Evolutionary conservation across 768 basidiomycete species (phyloP).

Genomic region (Macrolepiota dolichaula): DNA sequence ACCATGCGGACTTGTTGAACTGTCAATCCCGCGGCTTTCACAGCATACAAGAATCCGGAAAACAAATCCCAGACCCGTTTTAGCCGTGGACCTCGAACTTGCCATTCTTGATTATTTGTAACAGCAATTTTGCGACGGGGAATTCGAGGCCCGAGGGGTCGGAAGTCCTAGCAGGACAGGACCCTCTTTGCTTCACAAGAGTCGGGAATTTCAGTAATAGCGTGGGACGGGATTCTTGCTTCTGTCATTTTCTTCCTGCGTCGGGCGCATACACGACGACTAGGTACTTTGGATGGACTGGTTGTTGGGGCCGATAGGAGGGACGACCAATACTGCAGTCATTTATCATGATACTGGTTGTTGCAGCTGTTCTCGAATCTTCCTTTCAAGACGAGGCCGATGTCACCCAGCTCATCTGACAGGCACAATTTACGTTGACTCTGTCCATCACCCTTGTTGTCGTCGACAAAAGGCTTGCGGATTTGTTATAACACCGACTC

Average conservation of each 20-base stretch:
- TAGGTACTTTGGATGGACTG: constrained; percentile 38
- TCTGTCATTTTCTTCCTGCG: background rate
- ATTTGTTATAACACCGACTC: background rate
- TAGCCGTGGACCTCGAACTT: constrained; percentile 16
- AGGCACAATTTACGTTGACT: background rate
- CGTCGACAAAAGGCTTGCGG: background rate
- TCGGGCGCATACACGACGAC: background rate
- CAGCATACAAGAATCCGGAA: no score
- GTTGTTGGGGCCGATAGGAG: constrained; percentile 20
- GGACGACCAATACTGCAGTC: constrained; percentile 5
- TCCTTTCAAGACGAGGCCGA: background rate
- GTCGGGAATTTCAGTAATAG: constrained; percentile 27
- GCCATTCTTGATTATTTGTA: no score
- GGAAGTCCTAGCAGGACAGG: no score
- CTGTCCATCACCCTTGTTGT: background rate
- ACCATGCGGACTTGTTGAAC: constrained; percentile 19
- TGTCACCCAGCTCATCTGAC: background rate
- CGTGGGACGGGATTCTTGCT: constrained; percentile 32
- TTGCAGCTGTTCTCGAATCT: no score
- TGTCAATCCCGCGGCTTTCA: background rate
- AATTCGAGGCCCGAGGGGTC: no score
- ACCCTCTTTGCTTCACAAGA: no score
- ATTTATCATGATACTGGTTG: background rate
- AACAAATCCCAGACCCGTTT: no score
- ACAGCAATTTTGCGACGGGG: no score